Evolutionary conservation across 805 yeast genomes (phyloP).

Genomic region (Hanseniaspora pseudoguilliermondii): DNA sequence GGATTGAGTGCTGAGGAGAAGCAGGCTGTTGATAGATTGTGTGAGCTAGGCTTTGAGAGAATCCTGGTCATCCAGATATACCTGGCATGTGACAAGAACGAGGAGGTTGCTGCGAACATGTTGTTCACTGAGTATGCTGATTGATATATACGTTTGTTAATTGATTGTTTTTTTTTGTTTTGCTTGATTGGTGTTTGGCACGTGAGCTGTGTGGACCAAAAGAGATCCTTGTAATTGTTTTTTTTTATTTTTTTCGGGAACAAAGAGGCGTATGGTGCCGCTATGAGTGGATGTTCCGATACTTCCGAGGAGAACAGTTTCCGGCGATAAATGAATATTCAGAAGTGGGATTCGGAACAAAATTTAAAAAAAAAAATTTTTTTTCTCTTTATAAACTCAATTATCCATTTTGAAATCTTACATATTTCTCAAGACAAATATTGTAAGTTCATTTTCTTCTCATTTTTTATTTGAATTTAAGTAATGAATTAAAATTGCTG

Average conservation of each 20-base stretch:
- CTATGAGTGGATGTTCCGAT: not conserved
- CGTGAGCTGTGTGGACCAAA: no score
- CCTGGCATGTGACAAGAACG: constrained; percentile 96
- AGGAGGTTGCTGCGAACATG: constrained; percentile 89
- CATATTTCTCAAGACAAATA: no score
- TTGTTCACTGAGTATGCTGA: constrained; percentile 51
- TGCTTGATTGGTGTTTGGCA: no score
- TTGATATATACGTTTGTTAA: not conserved
- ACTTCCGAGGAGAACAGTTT: not conserved
- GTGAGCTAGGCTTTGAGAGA: constrained; percentile 88
- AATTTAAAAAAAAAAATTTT: not conserved
- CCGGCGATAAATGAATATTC: not conserved
- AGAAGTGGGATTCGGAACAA: no score
- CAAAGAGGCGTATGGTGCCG: no score
- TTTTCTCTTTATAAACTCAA: not conserved
- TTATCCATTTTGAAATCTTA: no score
- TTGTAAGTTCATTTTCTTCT: no score
- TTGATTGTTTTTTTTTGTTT: not conserved
- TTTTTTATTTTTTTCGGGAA: no score
- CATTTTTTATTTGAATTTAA: no score
- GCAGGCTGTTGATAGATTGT: constrained; percentile 75
- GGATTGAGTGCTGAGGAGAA: constrained; percentile 71
- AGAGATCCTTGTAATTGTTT: no score
- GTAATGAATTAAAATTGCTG: no score
- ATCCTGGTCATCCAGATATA: constrained; percentile 80